Evolutionary conservation across 1,139 yeast genomes (phyloP).

Genomic region (Suhomyces bribrorum): DNA sequence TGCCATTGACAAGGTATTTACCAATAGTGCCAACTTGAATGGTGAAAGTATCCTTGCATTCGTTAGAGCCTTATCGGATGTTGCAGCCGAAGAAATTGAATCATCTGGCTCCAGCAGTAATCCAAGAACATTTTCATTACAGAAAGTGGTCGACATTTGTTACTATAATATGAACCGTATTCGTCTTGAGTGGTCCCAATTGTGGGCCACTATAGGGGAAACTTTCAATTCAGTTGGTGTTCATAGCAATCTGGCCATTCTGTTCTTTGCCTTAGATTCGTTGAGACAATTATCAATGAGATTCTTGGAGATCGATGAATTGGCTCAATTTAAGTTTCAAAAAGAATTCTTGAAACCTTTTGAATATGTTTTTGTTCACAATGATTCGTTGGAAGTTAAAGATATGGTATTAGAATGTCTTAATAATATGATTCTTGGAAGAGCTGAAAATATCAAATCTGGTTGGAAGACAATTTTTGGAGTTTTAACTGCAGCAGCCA

Average conservation of each 20-base stretch:
- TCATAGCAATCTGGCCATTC: slow-evolving; percentile 72
- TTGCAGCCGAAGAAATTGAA: slow-evolving; percentile 87
- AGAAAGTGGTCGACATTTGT: slow-evolving; percentile 95
- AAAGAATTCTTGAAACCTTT: slow-evolving; percentile 92
- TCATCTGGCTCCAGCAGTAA: slow-evolving; percentile 79
- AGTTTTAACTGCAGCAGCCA: slow-evolving; percentile 68
- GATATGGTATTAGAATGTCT: slow-evolving; percentile 91
- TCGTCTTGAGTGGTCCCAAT: slow-evolving; percentile 93
- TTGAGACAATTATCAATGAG: slow-evolving; percentile 90
- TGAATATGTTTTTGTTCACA: slow-evolving; percentile 72
- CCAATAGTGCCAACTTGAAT: slow-evolving; percentile 74
- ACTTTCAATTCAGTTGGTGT: slow-evolving; percentile 87
- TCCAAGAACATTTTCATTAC: slow-evolving; percentile 90
- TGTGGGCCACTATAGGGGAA: slow-evolving; percentile 93
- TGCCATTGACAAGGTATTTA: slow-evolving; percentile 82
- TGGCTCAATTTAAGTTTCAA: slow-evolving; percentile 94
- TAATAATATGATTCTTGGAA: slow-evolving; percentile 79
- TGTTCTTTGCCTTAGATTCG: slow-evolving; percentile 90
- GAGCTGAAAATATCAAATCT: slow-evolving; percentile 74
- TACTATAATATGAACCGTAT: slow-evolving; percentile 97
- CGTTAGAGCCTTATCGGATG: slow-evolving; percentile 82
- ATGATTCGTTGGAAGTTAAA: slow-evolving; percentile 69
- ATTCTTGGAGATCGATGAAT: slow-evolving; percentile 89
- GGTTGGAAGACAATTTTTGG: slow-evolving; percentile 94
- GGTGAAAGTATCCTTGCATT: slow-evolving; percentile 87